Evolutionary conservation across 2,329 filamentous ascomycete genomes (phyloP).

Genomic region (Aaosphaeria pasadenensis): DNA sequence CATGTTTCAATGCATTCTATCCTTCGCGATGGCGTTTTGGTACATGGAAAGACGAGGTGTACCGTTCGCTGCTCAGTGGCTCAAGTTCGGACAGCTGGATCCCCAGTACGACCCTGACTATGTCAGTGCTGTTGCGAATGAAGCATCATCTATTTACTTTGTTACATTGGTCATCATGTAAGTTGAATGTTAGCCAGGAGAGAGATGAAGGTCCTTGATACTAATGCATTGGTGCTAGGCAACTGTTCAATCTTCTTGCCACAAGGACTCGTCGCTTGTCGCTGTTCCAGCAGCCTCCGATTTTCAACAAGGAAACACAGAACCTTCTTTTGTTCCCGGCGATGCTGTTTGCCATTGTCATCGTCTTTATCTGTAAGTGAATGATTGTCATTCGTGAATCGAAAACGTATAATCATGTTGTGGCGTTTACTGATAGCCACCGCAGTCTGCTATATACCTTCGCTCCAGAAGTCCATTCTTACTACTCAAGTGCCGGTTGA

Average conservation of each 20-base stretch:
- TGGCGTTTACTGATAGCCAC: neutral
- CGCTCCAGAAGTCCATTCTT: slow-evolving; percentile 58
- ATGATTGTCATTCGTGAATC: neutral
- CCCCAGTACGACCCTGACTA: slow-evolving; percentile 20
- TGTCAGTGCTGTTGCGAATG: slow-evolving; percentile 52
- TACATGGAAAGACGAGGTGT: slow-evolving; percentile 53
- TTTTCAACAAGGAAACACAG: slow-evolving; percentile 61
- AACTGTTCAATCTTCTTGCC: slow-evolving; percentile 73
- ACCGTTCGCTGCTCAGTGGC: slow-evolving; percentile 65
- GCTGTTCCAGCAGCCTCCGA: slow-evolving; percentile 70
- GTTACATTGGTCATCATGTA: slow-evolving; percentile 77
- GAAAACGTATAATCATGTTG: no score
- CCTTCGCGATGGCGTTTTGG: slow-evolving; percentile 48
- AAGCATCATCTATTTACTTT: slow-evolving; percentile 73
- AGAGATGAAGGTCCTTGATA: neutral
- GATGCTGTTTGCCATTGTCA: slow-evolving; percentile 64
- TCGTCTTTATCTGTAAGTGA: slow-evolving; percentile 59
- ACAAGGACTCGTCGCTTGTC: slow-evolving; percentile 59
- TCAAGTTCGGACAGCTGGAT: slow-evolving; percentile 42
- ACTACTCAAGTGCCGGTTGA: slow-evolving; percentile 66
- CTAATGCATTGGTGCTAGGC: slow-evolving; percentile 39
- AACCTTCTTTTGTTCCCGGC: slow-evolving; percentile 70
- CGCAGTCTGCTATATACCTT: slow-evolving; percentile 58
- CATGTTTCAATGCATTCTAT: slow-evolving; percentile 43
- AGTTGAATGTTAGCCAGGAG: slow-evolving; percentile 16